These are phyloP conservation scores for Skeletonema grethae DNA, from an alignment of 108 stramenopile genomes.

Conservation along the genomic window DNA sequence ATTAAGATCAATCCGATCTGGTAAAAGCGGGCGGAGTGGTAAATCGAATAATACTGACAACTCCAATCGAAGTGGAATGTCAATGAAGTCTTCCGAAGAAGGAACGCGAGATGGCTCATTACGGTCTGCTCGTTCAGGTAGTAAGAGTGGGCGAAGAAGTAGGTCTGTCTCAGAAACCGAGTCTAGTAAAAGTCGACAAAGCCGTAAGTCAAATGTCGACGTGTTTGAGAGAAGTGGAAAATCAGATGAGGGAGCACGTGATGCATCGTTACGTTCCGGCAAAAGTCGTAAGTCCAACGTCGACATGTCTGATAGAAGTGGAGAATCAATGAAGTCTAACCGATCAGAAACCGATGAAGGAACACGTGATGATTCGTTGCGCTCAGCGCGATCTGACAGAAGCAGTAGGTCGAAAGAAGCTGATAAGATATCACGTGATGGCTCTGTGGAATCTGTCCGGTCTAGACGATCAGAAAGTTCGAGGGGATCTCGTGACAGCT, in stretches of 20 bases:
- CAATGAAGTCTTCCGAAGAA: neutral
- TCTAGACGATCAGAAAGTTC: neutral
- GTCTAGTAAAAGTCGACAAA: neutral
- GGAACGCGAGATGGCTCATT: neutral
- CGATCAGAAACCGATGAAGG: neutral
- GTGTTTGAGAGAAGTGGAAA: neutral
- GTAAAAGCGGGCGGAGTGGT: neutral
- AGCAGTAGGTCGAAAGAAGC: neutral
- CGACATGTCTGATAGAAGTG: neutral
- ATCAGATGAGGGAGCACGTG: no score
- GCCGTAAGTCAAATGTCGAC: neutral
- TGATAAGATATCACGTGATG: neutral
- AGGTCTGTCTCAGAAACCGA: neutral
- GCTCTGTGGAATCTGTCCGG: neutral
- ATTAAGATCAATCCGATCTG: neutral
- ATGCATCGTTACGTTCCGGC: no score
- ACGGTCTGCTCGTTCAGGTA: neutral
- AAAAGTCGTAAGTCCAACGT: no score
- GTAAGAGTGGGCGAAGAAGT: neutral
- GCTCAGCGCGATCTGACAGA: neutral
- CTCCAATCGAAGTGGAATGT: neutral
- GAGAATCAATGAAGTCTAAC: neutral
- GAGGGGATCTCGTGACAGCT: neutral
- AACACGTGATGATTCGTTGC: neutral
- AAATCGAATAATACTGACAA: neutral